Evolutionary conservation across 345 rosid genomes (phyloP).

Genomic region (Populus simonii): DNA sequence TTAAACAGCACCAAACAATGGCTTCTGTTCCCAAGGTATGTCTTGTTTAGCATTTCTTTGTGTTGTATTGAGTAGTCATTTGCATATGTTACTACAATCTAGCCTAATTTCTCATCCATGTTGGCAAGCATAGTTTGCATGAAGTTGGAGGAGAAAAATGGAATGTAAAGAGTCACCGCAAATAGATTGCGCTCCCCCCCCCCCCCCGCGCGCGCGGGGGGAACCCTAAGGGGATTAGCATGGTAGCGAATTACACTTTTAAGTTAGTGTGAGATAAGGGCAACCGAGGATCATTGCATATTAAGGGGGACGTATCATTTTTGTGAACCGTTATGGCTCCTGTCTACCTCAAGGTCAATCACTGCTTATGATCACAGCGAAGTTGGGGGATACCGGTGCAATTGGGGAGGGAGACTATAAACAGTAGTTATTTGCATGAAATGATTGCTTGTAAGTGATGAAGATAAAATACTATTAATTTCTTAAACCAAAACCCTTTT

Average conservation of each 20-base stretch:
- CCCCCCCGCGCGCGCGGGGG: too few relatives aligned
- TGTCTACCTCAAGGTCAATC: too few relatives aligned
- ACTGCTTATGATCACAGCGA: too few relatives aligned
- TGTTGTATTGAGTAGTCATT: not conserved
- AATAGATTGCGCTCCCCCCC: too few relatives aligned
- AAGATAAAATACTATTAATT: too few relatives aligned
- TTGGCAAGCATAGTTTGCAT: not conserved
- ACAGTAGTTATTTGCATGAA: not conserved
- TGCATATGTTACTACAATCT: not conserved
- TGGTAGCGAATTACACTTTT: too few relatives aligned
- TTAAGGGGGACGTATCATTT: not conserved
- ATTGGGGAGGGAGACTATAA: not conserved
- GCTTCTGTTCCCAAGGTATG: slow-evolving; percentile 91
- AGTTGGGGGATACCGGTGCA: not conserved
- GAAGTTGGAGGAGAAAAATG: too few relatives aligned
- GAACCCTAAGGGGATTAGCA: too few relatives aligned
- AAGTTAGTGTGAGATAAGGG: too few relatives aligned
- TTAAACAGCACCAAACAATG: slow-evolving; percentile 66
- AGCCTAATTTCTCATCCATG: not conserved
- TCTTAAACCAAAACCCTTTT: too few relatives aligned
- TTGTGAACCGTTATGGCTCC: not conserved
- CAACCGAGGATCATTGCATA: not conserved
- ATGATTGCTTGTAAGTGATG: not conserved
- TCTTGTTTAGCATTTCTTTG: not conserved
- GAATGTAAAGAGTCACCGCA: too few relatives aligned